Percentiles rank a stretch among this genome's conserved stretches.
Evolutionary conservation across 2,329 filamentous ascomycete species (phyloP).

Genomic region (Alternaria gansuensis): DNA sequence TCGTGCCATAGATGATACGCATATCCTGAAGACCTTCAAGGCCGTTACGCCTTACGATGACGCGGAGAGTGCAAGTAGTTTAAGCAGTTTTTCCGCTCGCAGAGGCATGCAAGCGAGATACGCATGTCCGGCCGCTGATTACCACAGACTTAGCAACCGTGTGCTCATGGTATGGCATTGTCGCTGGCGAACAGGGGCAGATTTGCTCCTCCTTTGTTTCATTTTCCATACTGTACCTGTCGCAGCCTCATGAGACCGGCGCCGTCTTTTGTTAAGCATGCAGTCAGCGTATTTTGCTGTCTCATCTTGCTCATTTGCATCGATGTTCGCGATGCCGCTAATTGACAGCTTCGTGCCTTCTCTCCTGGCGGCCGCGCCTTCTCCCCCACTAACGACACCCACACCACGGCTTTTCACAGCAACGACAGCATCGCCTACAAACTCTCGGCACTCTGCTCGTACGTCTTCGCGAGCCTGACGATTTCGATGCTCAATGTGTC

Average conservation of each 20-base stretch:
- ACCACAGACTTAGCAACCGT: neutral
- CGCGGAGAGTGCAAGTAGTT: neutral
- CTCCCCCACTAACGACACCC: constrained; percentile 1
- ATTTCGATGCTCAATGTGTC: neutral
- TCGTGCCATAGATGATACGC: neutral
- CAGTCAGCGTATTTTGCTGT: neutral
- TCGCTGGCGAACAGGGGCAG: neutral
- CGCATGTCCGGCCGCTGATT: neutral
- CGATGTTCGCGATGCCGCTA: constrained; percentile 6
- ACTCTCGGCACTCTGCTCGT: neutral
- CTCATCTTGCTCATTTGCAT: neutral
- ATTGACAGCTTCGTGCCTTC: neutral
- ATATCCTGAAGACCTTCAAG: neutral
- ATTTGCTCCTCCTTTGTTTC: neutral
- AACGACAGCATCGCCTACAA: neutral
- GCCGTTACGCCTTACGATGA: neutral
- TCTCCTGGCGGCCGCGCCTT: neutral
- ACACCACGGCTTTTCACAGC: constrained; percentile 5
- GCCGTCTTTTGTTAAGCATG: neutral
- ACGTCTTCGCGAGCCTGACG: neutral
- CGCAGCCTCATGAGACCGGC: neutral
- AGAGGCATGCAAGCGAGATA: neutral
- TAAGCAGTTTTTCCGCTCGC: neutral
- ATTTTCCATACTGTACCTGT: neutral
- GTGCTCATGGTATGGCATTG: neutral